A percentile compares a stretch with the other conserved stretches of the same genome.
Conservation (phyloP, 1,284 basidiomycete genomes). For the Fomitopsis schrenkii region DNA sequence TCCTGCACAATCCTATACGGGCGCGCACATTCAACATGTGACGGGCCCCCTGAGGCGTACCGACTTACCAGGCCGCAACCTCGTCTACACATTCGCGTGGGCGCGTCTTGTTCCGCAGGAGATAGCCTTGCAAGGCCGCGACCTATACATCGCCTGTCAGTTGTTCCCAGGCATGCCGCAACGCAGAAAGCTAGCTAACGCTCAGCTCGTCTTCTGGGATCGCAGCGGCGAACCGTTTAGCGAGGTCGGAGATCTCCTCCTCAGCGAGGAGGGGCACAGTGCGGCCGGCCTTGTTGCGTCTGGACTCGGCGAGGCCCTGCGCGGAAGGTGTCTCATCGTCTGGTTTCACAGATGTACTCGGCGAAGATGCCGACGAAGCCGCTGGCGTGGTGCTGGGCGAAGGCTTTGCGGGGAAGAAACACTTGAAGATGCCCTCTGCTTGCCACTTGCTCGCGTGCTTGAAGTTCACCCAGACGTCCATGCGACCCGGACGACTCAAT, state of each 20-base stretch:
- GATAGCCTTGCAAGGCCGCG: conserved; percentile 79
- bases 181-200: conserved; percentile 37
- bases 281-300: conserved; percentile 53
- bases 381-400: conserved; percentile 22
- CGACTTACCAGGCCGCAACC: conserved; percentile 55
- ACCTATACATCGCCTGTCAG: conserved; percentile 42
- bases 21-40: conserved; percentile 4
- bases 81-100: conserved; percentile 79
- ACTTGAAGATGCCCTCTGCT: conserved; percentile 86
- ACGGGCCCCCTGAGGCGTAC: too few species aligned
- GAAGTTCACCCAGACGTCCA: conserved; percentile 89
- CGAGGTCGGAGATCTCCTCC: conserved; percentile 67
- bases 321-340: conserved; percentile 48
- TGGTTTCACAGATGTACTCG: conserved; percentile 19
- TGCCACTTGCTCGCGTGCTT: conserved; percentile 84
- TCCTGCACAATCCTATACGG: conserved; percentile 59
- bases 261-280: conserved; percentile 68
- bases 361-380: conserved; percentile 14
- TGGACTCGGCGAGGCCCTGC: conserved; percentile 63
- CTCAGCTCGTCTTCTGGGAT: conserved; percentile 82
- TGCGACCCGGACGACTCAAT: conserved; percentile 74
- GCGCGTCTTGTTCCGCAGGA: conserved; percentile 80
- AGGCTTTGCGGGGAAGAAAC: conserved; percentile 76
- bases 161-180: neutral
- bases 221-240: conserved; percentile 70